Percentiles rank a stretch among this genome's conserved stretches.
These are phyloP conservation scores for Hyaloscypha hepaticicola DNA, from an alignment of 495 filamentous ascomycete species.

Conservation along the genomic window DNA sequence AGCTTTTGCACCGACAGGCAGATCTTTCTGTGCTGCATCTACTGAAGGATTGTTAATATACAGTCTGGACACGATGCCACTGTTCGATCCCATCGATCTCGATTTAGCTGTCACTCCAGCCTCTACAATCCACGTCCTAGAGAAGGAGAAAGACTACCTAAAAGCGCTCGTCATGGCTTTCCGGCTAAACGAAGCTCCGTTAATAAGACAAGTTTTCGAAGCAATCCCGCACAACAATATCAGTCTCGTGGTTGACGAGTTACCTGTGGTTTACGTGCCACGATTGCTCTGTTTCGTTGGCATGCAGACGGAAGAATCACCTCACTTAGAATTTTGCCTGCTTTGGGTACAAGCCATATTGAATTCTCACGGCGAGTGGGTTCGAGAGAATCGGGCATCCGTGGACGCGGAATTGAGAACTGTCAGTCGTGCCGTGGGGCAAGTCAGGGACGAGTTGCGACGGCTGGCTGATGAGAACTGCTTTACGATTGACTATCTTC, in stretches of 20 bases:
- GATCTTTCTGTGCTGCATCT: constrained; percentile 89
- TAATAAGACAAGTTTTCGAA: constrained; percentile 84
- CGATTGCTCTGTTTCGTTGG: constrained; percentile 83
- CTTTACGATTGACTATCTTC: constrained; percentile 80
- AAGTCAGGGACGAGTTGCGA: constrained; percentile 72
- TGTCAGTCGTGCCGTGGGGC: constrained; percentile 71
- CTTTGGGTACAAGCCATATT: constrained; percentile 88
- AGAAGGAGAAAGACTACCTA: constrained; percentile 73
- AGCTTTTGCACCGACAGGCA: constrained; percentile 83
- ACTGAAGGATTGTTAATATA: constrained; percentile 95
- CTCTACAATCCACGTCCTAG: constrained; percentile 71
- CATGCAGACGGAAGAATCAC: constrained; percentile 80
- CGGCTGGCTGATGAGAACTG: constrained; percentile 81
- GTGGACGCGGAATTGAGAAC: constrained; percentile 79
- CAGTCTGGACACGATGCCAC: constrained; percentile 73
- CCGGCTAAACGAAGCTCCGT: constrained; percentile 76
- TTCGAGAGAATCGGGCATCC: constrained; percentile 73
- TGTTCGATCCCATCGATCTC: constrained; percentile 95
- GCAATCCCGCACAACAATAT: constrained; percentile 75
- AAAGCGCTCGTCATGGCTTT: constrained; percentile 97
- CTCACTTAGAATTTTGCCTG: constrained; percentile 91
- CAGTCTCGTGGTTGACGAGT: constrained; percentile 68
- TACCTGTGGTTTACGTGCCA: constrained; percentile 85
- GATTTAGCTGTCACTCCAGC: constrained; percentile 88
- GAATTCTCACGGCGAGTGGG: constrained; percentile 74